These are phyloP conservation scores for Astrephomene gubernaculifera DNA, from an alignment of 139 green algal species.

Conservation along the genomic window DNA sequence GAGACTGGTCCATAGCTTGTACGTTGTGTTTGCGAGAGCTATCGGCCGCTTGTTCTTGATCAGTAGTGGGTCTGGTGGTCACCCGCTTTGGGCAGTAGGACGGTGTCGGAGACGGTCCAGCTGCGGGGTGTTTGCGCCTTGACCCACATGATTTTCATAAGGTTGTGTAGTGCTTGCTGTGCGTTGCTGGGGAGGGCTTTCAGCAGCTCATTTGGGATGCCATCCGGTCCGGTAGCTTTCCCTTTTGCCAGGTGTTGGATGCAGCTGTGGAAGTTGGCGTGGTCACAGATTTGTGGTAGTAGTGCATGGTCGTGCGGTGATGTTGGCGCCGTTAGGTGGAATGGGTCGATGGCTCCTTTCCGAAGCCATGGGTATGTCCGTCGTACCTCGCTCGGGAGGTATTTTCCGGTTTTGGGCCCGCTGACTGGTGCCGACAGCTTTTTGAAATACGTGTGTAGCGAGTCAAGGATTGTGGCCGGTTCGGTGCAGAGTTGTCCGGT, in stretches of 20 bases:
- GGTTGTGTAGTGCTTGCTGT: conserved; percentile 1
- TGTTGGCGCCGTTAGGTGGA: neutral
- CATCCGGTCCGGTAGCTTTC: conserved; percentile 51
- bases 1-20: conserved; percentile 64
- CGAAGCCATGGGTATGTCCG: neutral
- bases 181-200: conserved; percentile 29
- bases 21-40: conserved; percentile 44
- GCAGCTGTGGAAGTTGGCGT: conserved; percentile 9
- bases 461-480: neutral
- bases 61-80: conserved; percentile 6
- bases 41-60: conserved; percentile 51
- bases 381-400: neutral
- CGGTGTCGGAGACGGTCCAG: conserved; percentile 54
- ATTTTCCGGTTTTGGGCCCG: neutral
- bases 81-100: conserved; percentile 52
- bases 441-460: neutral
- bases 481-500: neutral
- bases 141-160: conserved; percentile 43
- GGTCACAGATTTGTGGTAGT: neutral
- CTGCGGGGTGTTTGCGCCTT: conserved; percentile 38
- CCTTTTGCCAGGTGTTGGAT: neutral
- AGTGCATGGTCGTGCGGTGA: neutral
- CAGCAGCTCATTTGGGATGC: conserved; percentile 54
- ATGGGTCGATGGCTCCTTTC: neutral
- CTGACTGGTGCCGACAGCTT: neutral